Conservation (phyloP, 2,329 filamentous ascomycete genomes). For the Neopestalotiopsis sp. region DNA sequence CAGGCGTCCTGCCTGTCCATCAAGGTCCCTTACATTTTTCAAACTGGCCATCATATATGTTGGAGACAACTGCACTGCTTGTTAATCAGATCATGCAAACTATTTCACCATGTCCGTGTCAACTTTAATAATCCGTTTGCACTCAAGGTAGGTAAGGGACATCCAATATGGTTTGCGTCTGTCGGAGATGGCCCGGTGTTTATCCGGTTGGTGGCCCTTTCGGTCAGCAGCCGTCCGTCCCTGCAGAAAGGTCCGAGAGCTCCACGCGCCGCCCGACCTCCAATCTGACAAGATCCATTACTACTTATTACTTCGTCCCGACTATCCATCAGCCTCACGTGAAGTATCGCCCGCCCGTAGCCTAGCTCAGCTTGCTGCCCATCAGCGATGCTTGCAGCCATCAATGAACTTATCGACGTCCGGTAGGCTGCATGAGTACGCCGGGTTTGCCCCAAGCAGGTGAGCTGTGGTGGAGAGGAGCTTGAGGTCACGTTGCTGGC, state of each 20-base stretch:
- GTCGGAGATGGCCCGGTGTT: constrained; percentile 4
- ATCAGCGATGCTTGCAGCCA: neutral
- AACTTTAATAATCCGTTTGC: too few relatives aligned
- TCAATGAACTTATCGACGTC: neutral
- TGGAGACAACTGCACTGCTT: too few relatives aligned
- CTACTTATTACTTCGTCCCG: neutral
- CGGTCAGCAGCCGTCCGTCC: neutral
- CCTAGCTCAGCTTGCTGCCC: neutral
- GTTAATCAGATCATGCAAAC: too few relatives aligned
- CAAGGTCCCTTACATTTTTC: too few relatives aligned
- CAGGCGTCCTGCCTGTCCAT: too few relatives aligned
- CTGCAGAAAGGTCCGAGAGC: neutral
- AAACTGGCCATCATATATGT: too few relatives aligned
- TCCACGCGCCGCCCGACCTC: constrained; percentile 13
- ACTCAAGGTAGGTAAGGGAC: too few relatives aligned
- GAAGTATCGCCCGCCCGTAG: neutral
- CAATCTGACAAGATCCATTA: constrained; percentile 10
- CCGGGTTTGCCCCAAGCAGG: neutral
- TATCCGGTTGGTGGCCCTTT: constrained; percentile 5
- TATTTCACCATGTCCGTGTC: too few relatives aligned
- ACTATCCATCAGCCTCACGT: constrained; percentile 11
- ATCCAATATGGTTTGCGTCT: neutral
- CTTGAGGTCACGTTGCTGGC: neutral
- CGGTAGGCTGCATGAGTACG: neutral
- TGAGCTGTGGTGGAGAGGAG: neutral